Percentiles rank a stretch among this genome's conserved stretches.
Conservation (phyloP, 495 filamentous ascomycete species). For the Glarea lozoyensis region DNA sequence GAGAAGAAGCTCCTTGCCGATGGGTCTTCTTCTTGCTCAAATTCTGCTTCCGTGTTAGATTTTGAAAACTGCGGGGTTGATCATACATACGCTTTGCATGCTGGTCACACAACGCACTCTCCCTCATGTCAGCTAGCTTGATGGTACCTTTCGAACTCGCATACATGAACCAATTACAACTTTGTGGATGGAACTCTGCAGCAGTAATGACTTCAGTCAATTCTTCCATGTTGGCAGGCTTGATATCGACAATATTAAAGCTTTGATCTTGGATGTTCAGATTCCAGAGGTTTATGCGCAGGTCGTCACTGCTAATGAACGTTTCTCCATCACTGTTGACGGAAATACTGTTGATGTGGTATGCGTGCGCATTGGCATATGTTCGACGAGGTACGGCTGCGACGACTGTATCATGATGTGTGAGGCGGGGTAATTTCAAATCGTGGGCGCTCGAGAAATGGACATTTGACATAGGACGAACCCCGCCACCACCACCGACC, state of each 20-base stretch:
- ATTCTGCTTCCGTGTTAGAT: conserved; percentile 48
- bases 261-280: conserved; percentile 98
- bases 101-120: conserved; percentile 90
- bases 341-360: conserved; percentile 99
- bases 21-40: conserved; percentile 99
- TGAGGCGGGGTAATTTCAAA: conserved; percentile 87
- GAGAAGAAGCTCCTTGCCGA: conserved; percentile 98
- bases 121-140: conserved; percentile 96
- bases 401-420: conserved; percentile 97
- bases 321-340: conserved; percentile 99
- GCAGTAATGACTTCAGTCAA: conserved; percentile 97
- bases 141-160: conserved; percentile 98
- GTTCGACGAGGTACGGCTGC: conserved; percentile 91
- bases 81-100: conserved; percentile 78
- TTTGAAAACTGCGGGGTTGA: neutral
- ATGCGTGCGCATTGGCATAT: conserved; percentile 96
- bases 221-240: conserved; percentile 99
- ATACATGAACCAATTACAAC: conserved; percentile 99
- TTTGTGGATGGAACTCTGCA: conserved; percentile 92
- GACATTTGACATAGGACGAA: conserved; percentile 54
- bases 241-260: conserved; percentile 99
- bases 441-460: conserved; percentile 74
- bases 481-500: conserved; percentile 65
- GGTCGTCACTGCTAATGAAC: conserved; percentile 96
- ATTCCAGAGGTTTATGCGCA: conserved; percentile 98